Evolutionary conservation across 2,329 filamentous ascomycete species (phyloP), one percentile per base, ranked within the genome.

Genomic region (Ceratocystis alfenasii): DNA sequence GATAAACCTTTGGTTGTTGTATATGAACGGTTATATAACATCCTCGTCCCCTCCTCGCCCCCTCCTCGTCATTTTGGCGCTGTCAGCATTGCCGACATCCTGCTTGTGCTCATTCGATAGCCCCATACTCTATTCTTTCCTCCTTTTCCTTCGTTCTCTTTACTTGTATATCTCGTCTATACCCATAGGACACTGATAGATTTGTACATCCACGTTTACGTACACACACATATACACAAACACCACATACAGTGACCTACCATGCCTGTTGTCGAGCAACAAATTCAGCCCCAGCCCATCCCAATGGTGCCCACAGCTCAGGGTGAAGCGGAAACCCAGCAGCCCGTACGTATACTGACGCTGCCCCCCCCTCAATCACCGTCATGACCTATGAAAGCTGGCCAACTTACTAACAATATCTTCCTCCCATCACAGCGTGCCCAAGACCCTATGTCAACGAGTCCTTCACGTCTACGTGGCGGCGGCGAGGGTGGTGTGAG

Each of bases 401-500:
- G 22, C 41, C 25, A 12, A 46, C 7, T 17, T 50, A 25, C 36
- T 36, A 22, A 53, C 28, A 8, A 10, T n/a, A 5, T 22, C 44
- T 46, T 30, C 25, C 44, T 25, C 12, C 44, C 7, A 7, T 15
- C n/a, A 36, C 28, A 65, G 64, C 4, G 22, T 15, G 17, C 48
- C n/a, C 55, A 61, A 12, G 64, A 65, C 12, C 36, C 41, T 41
- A 65, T 65, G 64, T 50, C 41, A 28, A 62, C 45, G 10, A 57
- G 62, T 17, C 41, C 55, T 46, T 46, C 64, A 15, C 20, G 64
- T 33, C 64, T 65, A 7, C 64, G 64, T 36, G 64, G 64, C 50
- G 64, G 64, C 36, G 55, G 55, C 20, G 63, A 50, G 45, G 62
- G 62, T 62, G 64, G 64, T 44, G 64, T 65, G 62, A 65, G 64